A percentile compares a stretch with the other conserved stretches of the same genome.
These are phyloP conservation scores for Blastobotrys arbuscula DNA, from an alignment of 1,139 yeast species.

Conservation along the genomic window DNA sequence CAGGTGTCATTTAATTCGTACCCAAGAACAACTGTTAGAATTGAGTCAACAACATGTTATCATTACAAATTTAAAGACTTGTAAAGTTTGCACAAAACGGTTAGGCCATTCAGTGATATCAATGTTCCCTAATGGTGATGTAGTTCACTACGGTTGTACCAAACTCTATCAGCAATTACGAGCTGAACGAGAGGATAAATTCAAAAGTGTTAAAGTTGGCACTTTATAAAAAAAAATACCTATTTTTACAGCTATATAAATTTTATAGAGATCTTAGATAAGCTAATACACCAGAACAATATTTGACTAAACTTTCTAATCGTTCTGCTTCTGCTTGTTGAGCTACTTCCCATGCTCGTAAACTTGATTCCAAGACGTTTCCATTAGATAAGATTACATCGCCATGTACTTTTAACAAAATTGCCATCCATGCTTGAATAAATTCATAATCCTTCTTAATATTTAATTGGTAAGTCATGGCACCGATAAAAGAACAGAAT, in stretches of 20 bases:
- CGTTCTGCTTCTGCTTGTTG: constrained; percentile 43
- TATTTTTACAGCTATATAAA: no score
- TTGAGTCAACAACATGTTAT: constrained; percentile 37
- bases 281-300: constrained; percentile 75
- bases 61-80: constrained; percentile 41
- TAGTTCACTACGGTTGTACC: constrained; percentile 69
- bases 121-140: constrained; percentile 44
- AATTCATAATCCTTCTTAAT: constrained; percentile 63
- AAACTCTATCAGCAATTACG: constrained; percentile 22
- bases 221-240: constrained; percentile 4
- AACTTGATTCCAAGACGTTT: constrained; percentile 28
- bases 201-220: constrained; percentile 11
- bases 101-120: constrained; percentile 61
- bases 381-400: constrained; percentile 55
- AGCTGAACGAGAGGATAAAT: constrained; percentile 13
- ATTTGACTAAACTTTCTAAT: constrained; percentile 67
- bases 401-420: constrained; percentile 73
- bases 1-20: constrained; percentile 37
- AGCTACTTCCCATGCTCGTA: constrained; percentile 46
- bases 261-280: constrained; percentile 40
- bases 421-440: constrained; percentile 69
- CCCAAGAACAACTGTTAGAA: constrained; percentile 37
- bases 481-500: constrained; percentile 56
- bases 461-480: constrained; percentile 54
- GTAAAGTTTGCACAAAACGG: constrained; percentile 55